These are phyloP conservation scores for Thermomucor indicae-seudaticae DNA, from an alignment of 371 early-diverging fungal genomes.

Conservation along the genomic window DNA sequence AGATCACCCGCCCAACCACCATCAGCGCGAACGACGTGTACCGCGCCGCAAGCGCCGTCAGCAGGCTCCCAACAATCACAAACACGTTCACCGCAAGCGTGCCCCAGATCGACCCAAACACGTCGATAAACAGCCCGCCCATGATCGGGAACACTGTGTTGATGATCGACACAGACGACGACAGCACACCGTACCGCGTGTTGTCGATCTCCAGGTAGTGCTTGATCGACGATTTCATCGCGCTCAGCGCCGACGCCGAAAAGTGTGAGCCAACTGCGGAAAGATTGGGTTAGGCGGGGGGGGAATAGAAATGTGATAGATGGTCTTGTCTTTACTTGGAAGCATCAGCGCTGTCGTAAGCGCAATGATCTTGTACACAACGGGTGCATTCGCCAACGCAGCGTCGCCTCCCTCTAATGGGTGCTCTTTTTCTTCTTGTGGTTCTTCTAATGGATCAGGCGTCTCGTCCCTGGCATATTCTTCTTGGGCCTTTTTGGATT, in stretches of 20 bases:
- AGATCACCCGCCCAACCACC: conserved; percentile 48
- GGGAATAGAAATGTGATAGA: not conserved
- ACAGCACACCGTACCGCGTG: conserved; percentile 51
- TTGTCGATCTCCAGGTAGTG: conserved; percentile 40
- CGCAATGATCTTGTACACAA: conserved; percentile 19
- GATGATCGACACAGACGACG: conserved; percentile 45
- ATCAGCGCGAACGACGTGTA: conserved; percentile 34
- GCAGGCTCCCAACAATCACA: conserved; percentile 41
- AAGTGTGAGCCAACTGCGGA: conserved; percentile 29
- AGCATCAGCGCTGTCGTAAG: conserved; percentile 21
- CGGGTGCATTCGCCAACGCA: conserved; percentile 19
- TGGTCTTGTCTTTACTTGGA: conserved; percentile 9
- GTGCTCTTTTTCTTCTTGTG: not conserved
- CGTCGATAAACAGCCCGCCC: conserved; percentile 47
- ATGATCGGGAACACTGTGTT: conserved; percentile 52
- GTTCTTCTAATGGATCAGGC: not conserved
- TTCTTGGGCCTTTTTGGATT: not conserved
- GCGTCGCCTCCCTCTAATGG: conserved; percentile 11
- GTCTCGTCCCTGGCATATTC: conserved; percentile 1
- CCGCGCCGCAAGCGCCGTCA: conserved; percentile 45
- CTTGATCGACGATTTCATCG: conserved; percentile 23
- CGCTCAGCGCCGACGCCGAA: conserved; percentile 23
- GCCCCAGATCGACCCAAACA: conserved; percentile 50
- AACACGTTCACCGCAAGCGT: conserved; percentile 37
- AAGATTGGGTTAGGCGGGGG: not conserved